These are phyloP conservation scores for Hypoxylon intermedium DNA, from an alignment of 495 filamentous ascomycete genomes.

Conservation along the genomic window DNA sequence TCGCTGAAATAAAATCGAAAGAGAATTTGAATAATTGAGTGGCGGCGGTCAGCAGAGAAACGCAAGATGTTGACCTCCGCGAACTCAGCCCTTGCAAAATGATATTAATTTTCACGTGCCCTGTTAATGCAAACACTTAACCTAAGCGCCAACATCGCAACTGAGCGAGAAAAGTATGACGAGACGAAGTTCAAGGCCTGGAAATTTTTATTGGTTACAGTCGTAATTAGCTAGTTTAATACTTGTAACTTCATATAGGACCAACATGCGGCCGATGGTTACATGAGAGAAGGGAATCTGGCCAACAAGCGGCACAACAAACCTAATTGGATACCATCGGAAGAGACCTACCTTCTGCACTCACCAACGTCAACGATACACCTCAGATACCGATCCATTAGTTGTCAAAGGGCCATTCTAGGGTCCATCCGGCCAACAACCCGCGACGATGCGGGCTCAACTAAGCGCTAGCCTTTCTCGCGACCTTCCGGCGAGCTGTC, in stretches of 20 bases:
- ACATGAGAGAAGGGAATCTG: no score
- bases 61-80: no score
- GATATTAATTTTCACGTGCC: not conserved
- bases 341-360: not conserved
- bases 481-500: not conserved
- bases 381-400: not conserved
- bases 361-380: not conserved
- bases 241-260: not conserved
- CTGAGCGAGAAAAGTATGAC: not conserved
- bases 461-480: not conserved
- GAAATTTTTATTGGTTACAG: not conserved
- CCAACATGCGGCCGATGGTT: no score
- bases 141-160: not conserved
- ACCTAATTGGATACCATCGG: not conserved
- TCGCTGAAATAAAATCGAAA: not conserved
- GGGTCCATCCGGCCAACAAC: not conserved
- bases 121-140: not conserved
- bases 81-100: no score
- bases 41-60: not conserved
- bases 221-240: not conserved
- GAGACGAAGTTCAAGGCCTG: slow-evolving; percentile 3
- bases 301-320: not conserved
- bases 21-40: not conserved
- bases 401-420: not conserved
- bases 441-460: not conserved